Conservation (phyloP, 345 rosid genomes). For the Gossypium sturtianum region DNA sequence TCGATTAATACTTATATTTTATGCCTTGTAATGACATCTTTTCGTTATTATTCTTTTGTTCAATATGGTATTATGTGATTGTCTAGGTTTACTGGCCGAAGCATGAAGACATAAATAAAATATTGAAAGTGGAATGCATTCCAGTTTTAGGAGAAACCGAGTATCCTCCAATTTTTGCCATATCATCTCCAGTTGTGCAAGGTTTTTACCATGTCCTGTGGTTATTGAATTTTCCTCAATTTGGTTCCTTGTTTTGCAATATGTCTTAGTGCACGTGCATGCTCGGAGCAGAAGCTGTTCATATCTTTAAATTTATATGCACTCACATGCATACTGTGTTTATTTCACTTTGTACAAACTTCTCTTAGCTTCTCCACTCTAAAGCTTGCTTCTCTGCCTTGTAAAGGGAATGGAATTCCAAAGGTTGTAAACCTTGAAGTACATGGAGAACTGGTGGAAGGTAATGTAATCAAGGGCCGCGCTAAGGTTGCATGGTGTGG, state of each 20-base stretch:
- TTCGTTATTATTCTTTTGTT: neutral
- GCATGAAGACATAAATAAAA: constrained; percentile 68
- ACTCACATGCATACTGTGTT: neutral
- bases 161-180: constrained; percentile 72
- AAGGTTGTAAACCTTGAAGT: constrained; percentile 89
- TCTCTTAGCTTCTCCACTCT: neutral
- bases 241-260: neutral
- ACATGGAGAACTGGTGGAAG: constrained; percentile 79
- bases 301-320: neutral
- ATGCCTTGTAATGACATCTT: neutral
- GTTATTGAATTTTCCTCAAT: constrained; percentile 10
- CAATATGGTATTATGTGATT: constrained; percentile 19
- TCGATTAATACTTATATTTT: neutral
- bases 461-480: constrained; percentile 58
- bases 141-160: constrained; percentile 62
- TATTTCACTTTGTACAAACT: neutral
- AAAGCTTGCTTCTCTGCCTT: constrained; percentile 16
- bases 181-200: constrained; percentile 71
- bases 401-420: constrained; percentile 81
- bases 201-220: constrained; percentile 35
- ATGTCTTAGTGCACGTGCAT: neutral
- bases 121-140: constrained; percentile 77
- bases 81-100: constrained; percentile 87
- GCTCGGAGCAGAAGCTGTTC: neutral
- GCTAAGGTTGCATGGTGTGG: constrained; percentile 98